These are phyloP conservation scores for Penicillium fimorum DNA, from an alignment of 495 filamentous ascomycete genomes.

Conservation along the genomic window DNA sequence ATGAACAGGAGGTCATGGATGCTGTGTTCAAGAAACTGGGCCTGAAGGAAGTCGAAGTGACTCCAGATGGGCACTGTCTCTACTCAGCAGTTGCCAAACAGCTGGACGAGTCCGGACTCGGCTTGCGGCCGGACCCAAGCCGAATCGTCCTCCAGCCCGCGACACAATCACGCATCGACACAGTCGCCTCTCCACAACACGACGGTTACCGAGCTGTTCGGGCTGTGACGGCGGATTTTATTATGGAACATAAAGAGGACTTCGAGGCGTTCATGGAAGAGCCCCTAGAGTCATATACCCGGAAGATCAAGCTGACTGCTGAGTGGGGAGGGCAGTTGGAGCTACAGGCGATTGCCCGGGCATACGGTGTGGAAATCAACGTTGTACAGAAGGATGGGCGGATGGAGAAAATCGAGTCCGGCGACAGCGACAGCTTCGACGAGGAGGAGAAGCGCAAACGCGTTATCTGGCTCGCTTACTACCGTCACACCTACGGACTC, in stretches of 20 bases:
- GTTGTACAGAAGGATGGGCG: conserved; percentile 79
- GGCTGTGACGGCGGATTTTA: conserved; percentile 56
- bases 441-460: conserved; percentile 43
- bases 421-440: conserved; percentile 39
- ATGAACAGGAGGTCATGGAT: conserved; percentile 70
- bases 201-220: conserved; percentile 49
- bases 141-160: conserved; percentile 37
- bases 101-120: conserved; percentile 49
- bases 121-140: conserved; percentile 46
- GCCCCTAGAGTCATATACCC: conserved; percentile 67
- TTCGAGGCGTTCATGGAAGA: conserved; percentile 79
- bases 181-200: conserved; percentile 39
- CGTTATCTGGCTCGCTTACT: conserved; percentile 88
- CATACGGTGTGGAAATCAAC: conserved; percentile 78
- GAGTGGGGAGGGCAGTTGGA: conserved; percentile 98
- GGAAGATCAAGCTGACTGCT: conserved; percentile 79
- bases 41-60: conserved; percentile 74
- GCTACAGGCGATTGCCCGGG: conserved; percentile 77
- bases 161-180: conserved; percentile 44
- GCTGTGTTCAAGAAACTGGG: conserved; percentile 57
- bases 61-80: conserved; percentile 93
- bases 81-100: conserved; percentile 91
- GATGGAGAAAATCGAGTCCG: conserved; percentile 70
- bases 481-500: conserved; percentile 84
- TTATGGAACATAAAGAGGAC: conserved; percentile 56